Percentiles rank a stretch among this genome's conserved stretches.
phyloP scores from a whole-genome alignment of 345 rosid species.

The Raphanus sativus region DNA sequence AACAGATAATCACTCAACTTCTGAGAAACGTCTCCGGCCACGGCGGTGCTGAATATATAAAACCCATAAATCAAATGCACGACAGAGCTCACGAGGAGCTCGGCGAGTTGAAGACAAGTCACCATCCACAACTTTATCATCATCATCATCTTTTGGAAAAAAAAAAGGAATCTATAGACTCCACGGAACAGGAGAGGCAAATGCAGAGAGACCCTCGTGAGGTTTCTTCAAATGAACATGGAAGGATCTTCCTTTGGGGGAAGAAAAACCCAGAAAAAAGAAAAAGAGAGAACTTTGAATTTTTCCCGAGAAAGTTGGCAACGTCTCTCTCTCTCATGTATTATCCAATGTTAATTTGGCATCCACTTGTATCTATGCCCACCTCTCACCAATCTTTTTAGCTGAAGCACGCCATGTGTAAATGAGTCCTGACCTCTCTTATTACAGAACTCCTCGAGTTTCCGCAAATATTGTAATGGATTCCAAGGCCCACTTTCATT shows the following conservation, averaged over 20 bases:
- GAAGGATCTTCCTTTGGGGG: slow-evolving; percentile 29
- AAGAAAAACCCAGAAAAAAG: slow-evolving; percentile 34
- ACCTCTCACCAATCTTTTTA: slow-evolving; percentile 28
- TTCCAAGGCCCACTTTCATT: slow-evolving; percentile 13
- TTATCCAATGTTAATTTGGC: slow-evolving; percentile 14
- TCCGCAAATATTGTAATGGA: slow-evolving; percentile 27
- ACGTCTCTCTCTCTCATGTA: slow-evolving; percentile 6
- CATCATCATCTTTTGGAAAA: neutral
- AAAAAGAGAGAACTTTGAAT: slow-evolving; percentile 10
- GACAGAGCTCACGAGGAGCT: slow-evolving; percentile 72
- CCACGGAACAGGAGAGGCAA: slow-evolving; percentile 32
- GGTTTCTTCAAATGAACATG: slow-evolving; percentile 31
- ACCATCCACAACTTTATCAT: slow-evolving; percentile 74
- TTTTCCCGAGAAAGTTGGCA: slow-evolving; percentile 22
- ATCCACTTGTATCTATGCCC: slow-evolving; percentile 34
- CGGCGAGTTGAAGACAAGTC: slow-evolving; percentile 64
- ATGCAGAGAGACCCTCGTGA: slow-evolving; percentile 4
- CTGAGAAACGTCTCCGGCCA: slow-evolving; percentile 79
- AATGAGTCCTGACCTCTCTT: slow-evolving; percentile 21
- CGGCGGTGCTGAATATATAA: slow-evolving; percentile 85
- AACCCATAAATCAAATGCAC: slow-evolving; percentile 85
- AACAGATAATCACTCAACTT: slow-evolving; percentile 50
- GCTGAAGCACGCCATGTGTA: slow-evolving; percentile 33
- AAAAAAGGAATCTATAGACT: slow-evolving; percentile 9
- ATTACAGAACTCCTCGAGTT: neutral